Base-by-base conservation (phyloP, 2,329 filamentous ascomycete species). In the Allantophomopsis cytisporea region DNA sequence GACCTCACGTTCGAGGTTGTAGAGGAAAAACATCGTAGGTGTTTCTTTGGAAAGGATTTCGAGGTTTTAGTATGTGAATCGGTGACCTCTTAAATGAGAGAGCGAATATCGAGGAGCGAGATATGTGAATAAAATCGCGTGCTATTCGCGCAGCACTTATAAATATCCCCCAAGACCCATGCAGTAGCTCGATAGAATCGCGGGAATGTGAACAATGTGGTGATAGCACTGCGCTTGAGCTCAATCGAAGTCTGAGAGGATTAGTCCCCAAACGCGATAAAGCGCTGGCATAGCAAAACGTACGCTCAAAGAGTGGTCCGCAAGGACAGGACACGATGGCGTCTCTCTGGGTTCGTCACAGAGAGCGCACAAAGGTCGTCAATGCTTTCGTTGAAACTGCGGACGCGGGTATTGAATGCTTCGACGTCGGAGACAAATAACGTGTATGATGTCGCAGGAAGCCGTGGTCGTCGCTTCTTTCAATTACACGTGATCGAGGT, bases 1-100 rank as follows among this genome's bases (percentile, higher is more conserved):
- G 54, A 96, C 88, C 56, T 85, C 82, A 58, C 89, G 87, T 65
- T 94, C 87, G 62, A 96, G 81, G 58, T 94, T 89, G 64, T 94
- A 86, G 48, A 98, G 83, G 68, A 98, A 98, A 64, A 96, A 98
- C 91, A 98, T 98, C 20, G 21, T 39, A 41, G 33, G n/a, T 12
- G 18, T 28, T 28, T 20, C 8, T 32, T 8, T 8, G 3, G 11
- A 34, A 17, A 7, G 13, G 31, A 13, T 15, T 34, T 14, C 31
- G 31, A 34, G 31, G 31, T 34, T 34, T 12, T 12, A 34, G 31
- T 15, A 13, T 7, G 7, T 8, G 12, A 15, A 34, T 28, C 23
- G 23, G 7, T 6, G 23, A 3, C 4, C 7, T 34, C 7, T 34
- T 15, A 7, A n/a, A 34, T 34, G 32, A 16, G 17, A 8, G 32